These are phyloP conservation scores for Chaetoceros muelleri DNA, from an alignment of 108 stramenopile genomes.

Conservation along the genomic window DNA sequence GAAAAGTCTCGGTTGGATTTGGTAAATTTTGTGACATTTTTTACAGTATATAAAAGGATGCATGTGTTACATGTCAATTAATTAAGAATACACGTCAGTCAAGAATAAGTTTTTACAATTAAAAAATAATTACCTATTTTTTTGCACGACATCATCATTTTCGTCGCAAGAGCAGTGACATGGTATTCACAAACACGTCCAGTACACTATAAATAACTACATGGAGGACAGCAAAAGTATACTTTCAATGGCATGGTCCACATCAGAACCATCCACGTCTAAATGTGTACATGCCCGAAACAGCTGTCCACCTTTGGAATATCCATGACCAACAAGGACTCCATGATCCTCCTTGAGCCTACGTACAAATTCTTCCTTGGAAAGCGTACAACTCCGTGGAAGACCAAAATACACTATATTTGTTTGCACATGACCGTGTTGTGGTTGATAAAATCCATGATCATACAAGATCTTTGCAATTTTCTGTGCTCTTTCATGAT, in stretches of 20 bases:
- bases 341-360: conserved; percentile 34
- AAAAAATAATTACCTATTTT: too few species aligned
- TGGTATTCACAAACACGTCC: too few species aligned
- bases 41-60: too few species aligned
- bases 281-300: conserved; percentile 66
- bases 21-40: too few species aligned
- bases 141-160: too few species aligned
- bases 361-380: conserved; percentile 31
- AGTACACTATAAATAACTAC: too few species aligned
- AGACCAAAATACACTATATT: conserved; percentile 81
- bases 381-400: conserved; percentile 33
- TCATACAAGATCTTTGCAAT: conserved; percentile 38
- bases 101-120: too few species aligned
- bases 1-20: conserved; percentile 70
- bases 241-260: conserved; percentile 34
- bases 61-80: too few species aligned
- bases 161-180: too few species aligned
- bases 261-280: conserved; percentile 50
- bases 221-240: too few species aligned
- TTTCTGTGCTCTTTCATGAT: conserved; percentile 59
- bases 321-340: conserved; percentile 57
- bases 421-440: conserved; percentile 57
- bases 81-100: too few species aligned
- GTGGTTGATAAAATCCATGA: conserved; percentile 44
- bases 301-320: conserved; percentile 52